phyloP scores from a whole-genome alignment of 2,329 filamentous ascomycete genomes.

The Stromatinia cepivora region DNA sequence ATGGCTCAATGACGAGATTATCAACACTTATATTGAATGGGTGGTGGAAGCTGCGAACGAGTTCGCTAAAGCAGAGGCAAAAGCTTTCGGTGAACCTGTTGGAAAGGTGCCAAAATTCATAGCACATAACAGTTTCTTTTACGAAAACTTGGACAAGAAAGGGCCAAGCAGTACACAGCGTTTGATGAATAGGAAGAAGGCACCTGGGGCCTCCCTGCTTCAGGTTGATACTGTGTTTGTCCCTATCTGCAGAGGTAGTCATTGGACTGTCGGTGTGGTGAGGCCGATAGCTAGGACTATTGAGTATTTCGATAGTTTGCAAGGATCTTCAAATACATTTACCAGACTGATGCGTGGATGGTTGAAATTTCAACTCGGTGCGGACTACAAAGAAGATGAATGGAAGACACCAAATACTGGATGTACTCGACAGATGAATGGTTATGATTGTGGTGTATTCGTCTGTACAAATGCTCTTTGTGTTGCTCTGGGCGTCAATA shows the following conservation, averaged over 20 bases:
- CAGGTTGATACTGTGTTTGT: slow-evolving; percentile 67
- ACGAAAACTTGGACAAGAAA: slow-evolving; percentile 51
- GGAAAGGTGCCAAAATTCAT: slow-evolving; percentile 59
- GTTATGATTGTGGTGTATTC: slow-evolving; percentile 76
- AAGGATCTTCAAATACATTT: slow-evolving; percentile 44
- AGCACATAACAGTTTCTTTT: slow-evolving; percentile 67
- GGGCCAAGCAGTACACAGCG: slow-evolving; percentile 52
- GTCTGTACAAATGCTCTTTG: slow-evolving; percentile 72
- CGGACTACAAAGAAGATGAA: slow-evolving; percentile 55
- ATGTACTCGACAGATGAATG: slow-evolving; percentile 62
- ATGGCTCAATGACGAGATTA: slow-evolving; percentile 78
- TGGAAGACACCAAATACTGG: slow-evolving; percentile 56
- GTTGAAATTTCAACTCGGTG: slow-evolving; percentile 58
- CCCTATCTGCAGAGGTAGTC: slow-evolving; percentile 62
- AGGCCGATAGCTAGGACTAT: slow-evolving; percentile 60
- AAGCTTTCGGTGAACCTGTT: slow-evolving; percentile 38
- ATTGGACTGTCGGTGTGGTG: slow-evolving; percentile 74
- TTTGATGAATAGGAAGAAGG: slow-evolving; percentile 57
- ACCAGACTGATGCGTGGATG: slow-evolving; percentile 51
- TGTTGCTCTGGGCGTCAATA: slow-evolving; percentile 45
- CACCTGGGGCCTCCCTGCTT: slow-evolving; percentile 62
- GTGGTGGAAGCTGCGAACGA: slow-evolving; percentile 61
- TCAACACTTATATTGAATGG: slow-evolving; percentile 65
- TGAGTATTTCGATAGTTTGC: slow-evolving; percentile 70
- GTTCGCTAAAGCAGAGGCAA: slow-evolving; percentile 48